Evolutionary conservation across 2,329 filamentous ascomycete species (phyloP), one percentile per base, ranked within the genome.

Genomic region (Achaetomium macrosporum): DNA sequence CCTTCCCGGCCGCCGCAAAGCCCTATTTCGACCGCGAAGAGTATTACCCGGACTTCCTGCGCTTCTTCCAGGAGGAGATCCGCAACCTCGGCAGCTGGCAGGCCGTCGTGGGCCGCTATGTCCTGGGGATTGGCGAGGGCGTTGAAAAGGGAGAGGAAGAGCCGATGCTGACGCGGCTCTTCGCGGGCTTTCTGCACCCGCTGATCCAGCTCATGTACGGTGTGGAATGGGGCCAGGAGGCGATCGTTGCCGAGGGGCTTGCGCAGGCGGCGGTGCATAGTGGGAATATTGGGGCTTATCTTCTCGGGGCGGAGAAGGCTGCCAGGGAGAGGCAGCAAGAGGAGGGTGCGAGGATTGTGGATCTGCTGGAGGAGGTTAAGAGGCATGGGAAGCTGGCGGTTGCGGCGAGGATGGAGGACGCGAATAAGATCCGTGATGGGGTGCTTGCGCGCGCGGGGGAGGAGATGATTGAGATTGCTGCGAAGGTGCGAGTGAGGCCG

Each of bases 121-220:
- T 95, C 0, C 89, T 96, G 64, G 16, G 12, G 3, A 25, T 7
- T 37, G 29, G 74, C 78, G 79, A 78, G 2, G 79, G 84, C 51
- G 25, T 77, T 4, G 36, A 37, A 11, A 20, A 5, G 10, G 15
- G 33, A 29, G 16, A n/a, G 40, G 29, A 13, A 82, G 41, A 71
- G 76, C 41, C 83, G 85, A 73, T 96, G 74, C 70, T 91, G 2
- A 73, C 76, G 2, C 76, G 90, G 16, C 71, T 92, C 63, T 90
- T 81, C 57, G 36, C 59, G 78, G 83, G 87, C 0, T 78, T 92
- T 57, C 61, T 90, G 2, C 89, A 95, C 64, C 89, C 90, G 2
- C 71, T 93, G 15, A 91, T 96, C 57, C 89, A 95, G 65, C 77
- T 95, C 17, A 87, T 90, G 45, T 95, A 90, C 64, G 90, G 87